These are phyloP conservation scores for Colletotrichum horii DNA, from an alignment of 2,329 filamentous ascomycete species.

Conservation along the genomic window DNA sequence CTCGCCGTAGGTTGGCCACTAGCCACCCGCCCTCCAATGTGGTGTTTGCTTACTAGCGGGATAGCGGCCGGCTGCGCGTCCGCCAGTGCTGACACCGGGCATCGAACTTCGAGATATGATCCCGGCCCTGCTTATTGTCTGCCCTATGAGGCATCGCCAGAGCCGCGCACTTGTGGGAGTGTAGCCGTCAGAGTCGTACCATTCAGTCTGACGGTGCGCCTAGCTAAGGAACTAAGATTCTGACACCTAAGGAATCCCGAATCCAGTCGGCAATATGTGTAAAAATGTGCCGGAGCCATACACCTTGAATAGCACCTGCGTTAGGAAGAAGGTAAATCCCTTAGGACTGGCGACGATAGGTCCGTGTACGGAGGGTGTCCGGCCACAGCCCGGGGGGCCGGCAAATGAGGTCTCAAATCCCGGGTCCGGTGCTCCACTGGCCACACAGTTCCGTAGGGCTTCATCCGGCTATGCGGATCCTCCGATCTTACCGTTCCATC, in stretches of 20 bases:
- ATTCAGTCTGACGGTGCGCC: background rate
- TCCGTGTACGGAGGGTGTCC: background rate
- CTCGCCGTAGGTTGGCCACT: background rate
- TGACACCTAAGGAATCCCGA: background rate
- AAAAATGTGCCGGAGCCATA: background rate
- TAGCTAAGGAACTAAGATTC: background rate
- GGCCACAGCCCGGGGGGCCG: background rate
- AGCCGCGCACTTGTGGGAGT: background rate
- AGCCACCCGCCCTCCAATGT: background rate
- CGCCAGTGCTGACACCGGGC: background rate
- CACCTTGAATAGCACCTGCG: background rate
- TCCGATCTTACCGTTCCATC: background rate
- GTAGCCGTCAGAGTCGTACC: conserved; percentile 5
- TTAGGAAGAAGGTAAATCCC: background rate
- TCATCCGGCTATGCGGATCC: background rate
- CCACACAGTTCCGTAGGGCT: background rate
- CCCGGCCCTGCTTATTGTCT: background rate
- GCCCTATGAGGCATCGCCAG: background rate
- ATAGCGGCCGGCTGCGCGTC: background rate
- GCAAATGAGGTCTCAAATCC: background rate
- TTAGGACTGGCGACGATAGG: background rate
- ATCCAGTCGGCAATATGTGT: background rate
- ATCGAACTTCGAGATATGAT: background rate
- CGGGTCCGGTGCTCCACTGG: background rate
- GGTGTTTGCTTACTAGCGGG: background rate